Base-by-base conservation (phyloP, 345 rosid genomes). In the Turnera subulata region DNA sequence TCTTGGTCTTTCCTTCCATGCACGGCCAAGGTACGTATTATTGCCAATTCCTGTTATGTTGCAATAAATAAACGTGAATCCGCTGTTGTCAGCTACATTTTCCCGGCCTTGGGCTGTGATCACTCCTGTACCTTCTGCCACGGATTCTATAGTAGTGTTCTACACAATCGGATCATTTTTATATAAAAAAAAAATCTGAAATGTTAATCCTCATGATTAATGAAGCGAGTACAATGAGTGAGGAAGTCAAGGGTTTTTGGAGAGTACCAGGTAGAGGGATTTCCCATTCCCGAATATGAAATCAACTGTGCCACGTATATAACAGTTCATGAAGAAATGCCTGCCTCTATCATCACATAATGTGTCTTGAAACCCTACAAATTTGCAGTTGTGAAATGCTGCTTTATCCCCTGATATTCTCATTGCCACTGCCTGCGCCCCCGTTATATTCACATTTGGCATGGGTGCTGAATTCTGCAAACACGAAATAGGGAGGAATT, bases 281-380 rank as follows among this genome's bases (percentile, higher is more conserved):
- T 73, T 75, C 46, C 85, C 83, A 42, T 66, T 67, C 48, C 83
- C 85, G 20, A 78, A 81, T 14, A 78, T 78, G 69, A 78, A 78
- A 59, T 78, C 86, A 24, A 73, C 75, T 4, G 81, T 76, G 46
- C 86, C 83, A 47, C 59, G 52, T 23, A 81, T 63, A 48, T 71
- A 73, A 32, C 80, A 81, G 24, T 71, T 55, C 56, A 52, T 73
- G 56, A 73, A 78, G 63, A 75, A 71, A 63, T 78, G 86, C 53
- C 70, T 56, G 46, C 80, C 86, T 19, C 10, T 72, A 37, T 78
- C 83, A 33, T 82, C 83, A 7, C 76, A 76, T 7, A 76, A 68
- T 15, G 86, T 82, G 69, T 78, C 86, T 33, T 82, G 82, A 50
- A 65, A 82, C 37, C 80, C 86, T 0, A 63, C 6, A 46, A 81